Evolutionary conservation across 768 basidiomycete species (phyloP).

Genomic region (Tephrocybe sp.): DNA sequence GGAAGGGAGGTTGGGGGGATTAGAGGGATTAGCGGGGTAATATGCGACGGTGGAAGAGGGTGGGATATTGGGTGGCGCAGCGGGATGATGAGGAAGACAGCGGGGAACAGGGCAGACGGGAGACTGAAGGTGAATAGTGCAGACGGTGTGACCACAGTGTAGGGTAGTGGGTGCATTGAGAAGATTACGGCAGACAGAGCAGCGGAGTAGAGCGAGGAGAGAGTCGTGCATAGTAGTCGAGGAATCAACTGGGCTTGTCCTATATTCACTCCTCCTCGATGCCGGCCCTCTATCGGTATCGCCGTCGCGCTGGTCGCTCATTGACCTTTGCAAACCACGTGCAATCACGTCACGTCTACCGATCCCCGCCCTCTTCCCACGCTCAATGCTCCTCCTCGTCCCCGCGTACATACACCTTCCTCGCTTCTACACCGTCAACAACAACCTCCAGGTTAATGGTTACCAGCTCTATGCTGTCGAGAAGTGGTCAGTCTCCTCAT

Average conservation of each 20-base stretch:
- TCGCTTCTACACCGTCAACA: slow-evolving; percentile 48
- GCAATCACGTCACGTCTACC: not conserved
- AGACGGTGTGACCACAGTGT: slow-evolving; percentile 84
- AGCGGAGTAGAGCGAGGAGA: slow-evolving; percentile 28
- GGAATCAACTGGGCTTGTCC: not conserved
- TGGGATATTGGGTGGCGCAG: slow-evolving; percentile 39
- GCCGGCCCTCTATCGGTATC: no score
- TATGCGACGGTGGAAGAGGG: slow-evolving; percentile 34
- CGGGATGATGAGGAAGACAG: slow-evolving; percentile 27
- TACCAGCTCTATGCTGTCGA: slow-evolving; percentile 88
- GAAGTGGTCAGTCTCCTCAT: slow-evolving; percentile 56
- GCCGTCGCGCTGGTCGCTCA: no score
- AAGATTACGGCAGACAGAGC: slow-evolving; percentile 57
- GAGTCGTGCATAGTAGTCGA: slow-evolving; percentile 11
- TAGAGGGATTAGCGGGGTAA: slow-evolving; percentile 26
- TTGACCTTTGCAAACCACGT: no score
- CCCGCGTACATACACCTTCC: slow-evolving; percentile 26
- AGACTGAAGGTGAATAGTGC: slow-evolving; percentile 48
- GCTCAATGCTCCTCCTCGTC: slow-evolving; percentile 20
- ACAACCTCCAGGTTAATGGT: slow-evolving; percentile 52
- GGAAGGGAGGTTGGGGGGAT: slow-evolving; percentile 5
- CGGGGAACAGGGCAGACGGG: slow-evolving; percentile 29
- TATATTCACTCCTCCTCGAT: no score
- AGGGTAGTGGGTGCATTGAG: slow-evolving; percentile 68
- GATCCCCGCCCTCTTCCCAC: slow-evolving; percentile 1